These are phyloP conservation scores for Tuber borchii DNA, from an alignment of 495 filamentous ascomycete species.

Conservation along the genomic window DNA sequence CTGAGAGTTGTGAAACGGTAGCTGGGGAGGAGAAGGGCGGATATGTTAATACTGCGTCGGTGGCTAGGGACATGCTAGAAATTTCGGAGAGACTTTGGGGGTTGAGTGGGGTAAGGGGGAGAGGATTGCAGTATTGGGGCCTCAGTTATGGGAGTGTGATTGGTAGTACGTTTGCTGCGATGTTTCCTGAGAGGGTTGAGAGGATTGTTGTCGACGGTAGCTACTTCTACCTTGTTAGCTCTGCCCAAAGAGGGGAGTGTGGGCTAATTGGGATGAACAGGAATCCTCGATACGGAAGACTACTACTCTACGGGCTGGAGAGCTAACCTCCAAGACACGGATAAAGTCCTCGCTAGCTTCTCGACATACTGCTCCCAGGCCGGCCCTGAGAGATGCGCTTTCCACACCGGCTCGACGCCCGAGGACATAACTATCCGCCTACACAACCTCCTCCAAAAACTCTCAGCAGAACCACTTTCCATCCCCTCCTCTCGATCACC, in stretches of 20 bases:
- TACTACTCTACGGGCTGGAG: conserved; percentile 48
- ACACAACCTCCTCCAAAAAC: conserved; percentile 43
- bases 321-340: conserved; percentile 51
- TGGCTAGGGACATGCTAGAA: conserved; percentile 38
- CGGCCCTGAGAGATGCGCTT: conserved; percentile 48
- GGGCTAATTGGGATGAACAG: conserved; percentile 25
- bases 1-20: conserved; percentile 7
- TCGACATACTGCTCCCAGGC: conserved; percentile 51
- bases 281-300: conserved; percentile 47
- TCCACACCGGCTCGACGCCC: conserved; percentile 46
- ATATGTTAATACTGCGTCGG: conserved; percentile 32
- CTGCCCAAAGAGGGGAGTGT: not conserved
- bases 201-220: conserved; percentile 50
- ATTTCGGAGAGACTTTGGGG: conserved; percentile 34
- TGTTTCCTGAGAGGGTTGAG: conserved; percentile 50
- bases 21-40: conserved; percentile 15
- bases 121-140: conserved; percentile 52
- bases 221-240: conserved; percentile 11
- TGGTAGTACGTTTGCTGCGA: conserved; percentile 49
- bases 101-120: conserved; percentile 43
- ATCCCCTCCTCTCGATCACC: conserved; percentile 40
- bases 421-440: conserved; percentile 45
- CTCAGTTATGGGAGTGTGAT: conserved; percentile 53
- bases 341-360: conserved; percentile 52
- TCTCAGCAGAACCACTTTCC: conserved; percentile 50